Percentiles rank a stretch among this genome's conserved stretches.
Evolutionary conservation across 768 basidiomycete genomes (phyloP).

Genomic region (Suillus lakei): DNA sequence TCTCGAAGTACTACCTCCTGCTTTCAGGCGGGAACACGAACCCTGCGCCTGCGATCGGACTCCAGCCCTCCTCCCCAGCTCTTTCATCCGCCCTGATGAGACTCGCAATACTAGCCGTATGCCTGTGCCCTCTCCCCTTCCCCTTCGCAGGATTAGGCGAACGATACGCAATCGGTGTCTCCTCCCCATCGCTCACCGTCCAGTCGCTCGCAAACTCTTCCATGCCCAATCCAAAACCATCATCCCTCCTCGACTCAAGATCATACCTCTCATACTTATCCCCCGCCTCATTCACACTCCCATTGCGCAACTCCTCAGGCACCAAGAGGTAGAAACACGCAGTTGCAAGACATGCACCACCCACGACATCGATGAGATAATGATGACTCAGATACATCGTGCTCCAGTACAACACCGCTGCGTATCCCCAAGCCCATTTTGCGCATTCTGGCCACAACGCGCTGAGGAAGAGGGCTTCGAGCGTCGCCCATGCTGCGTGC

Average conservation of each 20-base stretch:
- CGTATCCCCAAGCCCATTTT: conserved; percentile 80
- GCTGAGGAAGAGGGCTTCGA: conserved; percentile 89
- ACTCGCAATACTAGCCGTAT: conserved; percentile 86
- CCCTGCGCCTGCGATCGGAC: conserved; percentile 60
- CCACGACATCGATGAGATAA: conserved; percentile 97
- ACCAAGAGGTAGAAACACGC: conserved; percentile 88
- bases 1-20: conserved; percentile 12
- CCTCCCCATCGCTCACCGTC: conserved; percentile 69
- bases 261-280: conserved; percentile 83
- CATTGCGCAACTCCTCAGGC: conserved; percentile 74
- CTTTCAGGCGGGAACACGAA: conserved; percentile 55
- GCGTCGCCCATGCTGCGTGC: conserved; percentile 88
- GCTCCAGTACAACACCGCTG: conserved; percentile 92
- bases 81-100: conserved; percentile 78
- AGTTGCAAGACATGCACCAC: conserved; percentile 88
- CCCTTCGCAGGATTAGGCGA: conserved; percentile 53
- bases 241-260: conserved; percentile 54
- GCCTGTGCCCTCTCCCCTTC: conserved; percentile 59
- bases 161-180: conserved; percentile 72
- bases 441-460: conserved; percentile 89
- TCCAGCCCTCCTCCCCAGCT: conserved; percentile 73
- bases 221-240: conserved; percentile 19
- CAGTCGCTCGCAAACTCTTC: conserved; percentile 38
- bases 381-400: conserved; percentile 99
- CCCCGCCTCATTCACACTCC: conserved; percentile 37